Conservation (phyloP, 1,284 basidiomycete species). For the Volvariella surrecta region DNA sequence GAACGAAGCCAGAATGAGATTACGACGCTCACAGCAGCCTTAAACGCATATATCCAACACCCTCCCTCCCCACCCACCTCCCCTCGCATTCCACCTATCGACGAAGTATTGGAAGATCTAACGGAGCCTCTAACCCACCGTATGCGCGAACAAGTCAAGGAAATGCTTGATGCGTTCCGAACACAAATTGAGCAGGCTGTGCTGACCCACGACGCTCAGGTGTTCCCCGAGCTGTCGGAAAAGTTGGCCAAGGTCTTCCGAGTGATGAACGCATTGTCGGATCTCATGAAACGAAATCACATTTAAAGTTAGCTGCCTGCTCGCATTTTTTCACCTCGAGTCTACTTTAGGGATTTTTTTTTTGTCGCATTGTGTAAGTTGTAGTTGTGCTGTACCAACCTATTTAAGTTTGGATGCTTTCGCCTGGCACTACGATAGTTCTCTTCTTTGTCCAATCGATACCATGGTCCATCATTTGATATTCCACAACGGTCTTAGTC, state of each 20-base stretch:
- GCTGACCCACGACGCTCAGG: slow-evolving; percentile 24
- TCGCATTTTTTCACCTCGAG: background rate
- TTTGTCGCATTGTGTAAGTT: too few relatives aligned
- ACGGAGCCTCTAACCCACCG: slow-evolving; percentile 28
- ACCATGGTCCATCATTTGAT: too few relatives aligned
- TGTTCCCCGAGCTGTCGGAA: slow-evolving; percentile 28
- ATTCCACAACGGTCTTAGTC: too few relatives aligned
- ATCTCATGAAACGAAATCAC: slow-evolving; percentile 2
- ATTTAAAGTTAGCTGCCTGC: background rate
- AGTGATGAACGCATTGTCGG: background rate
- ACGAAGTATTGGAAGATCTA: slow-evolving; percentile 33
- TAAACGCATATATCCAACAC: slow-evolving; percentile 27
- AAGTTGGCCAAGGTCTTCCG: slow-evolving; percentile 13
- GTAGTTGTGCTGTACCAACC: too few relatives aligned
- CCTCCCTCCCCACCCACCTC: slow-evolving; percentile 18
- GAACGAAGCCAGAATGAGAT: slow-evolving; percentile 23
- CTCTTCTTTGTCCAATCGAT: too few relatives aligned
- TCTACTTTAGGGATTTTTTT: too few relatives aligned
- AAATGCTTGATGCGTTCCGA: slow-evolving; percentile 27
- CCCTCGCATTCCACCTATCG: slow-evolving; percentile 21
- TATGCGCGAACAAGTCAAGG: slow-evolving; percentile 28
- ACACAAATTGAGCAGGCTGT: slow-evolving; percentile 28
- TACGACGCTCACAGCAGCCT: slow-evolving; percentile 29
- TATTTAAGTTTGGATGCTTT: too few relatives aligned
- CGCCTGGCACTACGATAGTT: too few relatives aligned